phyloP scores from a whole-genome alignment of 2,329 filamentous ascomycete genomes.

The Ramularia endophylla region DNA sequence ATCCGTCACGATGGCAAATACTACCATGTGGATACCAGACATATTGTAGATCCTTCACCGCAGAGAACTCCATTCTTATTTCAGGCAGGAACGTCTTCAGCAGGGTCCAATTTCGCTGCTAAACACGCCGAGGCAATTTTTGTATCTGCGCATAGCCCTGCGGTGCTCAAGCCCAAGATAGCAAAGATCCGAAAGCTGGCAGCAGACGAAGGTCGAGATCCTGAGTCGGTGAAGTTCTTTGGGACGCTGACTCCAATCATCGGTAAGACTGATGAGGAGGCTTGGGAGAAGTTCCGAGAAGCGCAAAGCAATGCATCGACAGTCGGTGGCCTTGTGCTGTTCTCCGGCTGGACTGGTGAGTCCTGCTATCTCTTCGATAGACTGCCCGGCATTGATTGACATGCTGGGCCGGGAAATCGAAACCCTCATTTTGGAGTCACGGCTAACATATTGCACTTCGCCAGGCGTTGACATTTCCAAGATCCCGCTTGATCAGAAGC shows the following conservation, averaged over 20 bases:
- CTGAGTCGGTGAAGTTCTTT: conserved; percentile 58
- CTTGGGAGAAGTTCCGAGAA: conserved; percentile 54
- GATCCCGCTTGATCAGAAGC: conserved; percentile 53
- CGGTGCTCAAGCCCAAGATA: conserved; percentile 32
- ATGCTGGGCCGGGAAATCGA: no score
- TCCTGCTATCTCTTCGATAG: no score
- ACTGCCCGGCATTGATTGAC: no score
- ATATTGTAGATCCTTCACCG: conserved; percentile 58
- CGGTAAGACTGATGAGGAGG: conserved; percentile 58
- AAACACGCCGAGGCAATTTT: conserved; percentile 67
- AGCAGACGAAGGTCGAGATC: conserved; percentile 48
- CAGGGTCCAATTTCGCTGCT: conserved; percentile 59
- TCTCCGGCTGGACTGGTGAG: conserved; percentile 53
- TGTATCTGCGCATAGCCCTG: conserved; percentile 57
- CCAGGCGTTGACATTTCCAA: conserved; percentile 56
- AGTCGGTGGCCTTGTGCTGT: conserved; percentile 63
- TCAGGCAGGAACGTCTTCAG: conserved; percentile 60
- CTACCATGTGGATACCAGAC: conserved; percentile 57
- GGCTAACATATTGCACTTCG: no score
- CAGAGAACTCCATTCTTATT: conserved; percentile 62
- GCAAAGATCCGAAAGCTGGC: conserved; percentile 45
- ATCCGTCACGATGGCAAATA: conserved; percentile 61
- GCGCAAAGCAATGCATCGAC: conserved; percentile 54
- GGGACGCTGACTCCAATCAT: conserved; percentile 59
- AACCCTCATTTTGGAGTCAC: no score